Evolutionary conservation across 768 basidiomycete species (phyloP), one percentile per base, ranked within the genome.

Genomic region (Cystobasidium onofrii): DNA sequence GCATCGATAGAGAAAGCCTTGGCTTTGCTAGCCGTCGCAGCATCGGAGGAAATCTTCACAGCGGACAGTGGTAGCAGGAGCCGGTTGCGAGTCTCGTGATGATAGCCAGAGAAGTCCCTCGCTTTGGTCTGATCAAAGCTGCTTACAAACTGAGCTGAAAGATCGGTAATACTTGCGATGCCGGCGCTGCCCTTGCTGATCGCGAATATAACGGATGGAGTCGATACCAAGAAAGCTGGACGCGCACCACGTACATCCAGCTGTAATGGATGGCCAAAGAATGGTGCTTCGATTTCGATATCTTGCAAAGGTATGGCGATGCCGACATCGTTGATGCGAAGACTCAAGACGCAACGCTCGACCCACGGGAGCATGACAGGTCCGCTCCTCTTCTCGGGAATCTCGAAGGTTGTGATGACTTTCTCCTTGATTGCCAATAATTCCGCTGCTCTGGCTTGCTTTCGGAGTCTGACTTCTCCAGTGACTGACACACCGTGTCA

Each of bases 191-290:
- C 90, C 29, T 86, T 86, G 76, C 88, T 85, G 9, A 88, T 86
- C 43, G 83, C 84, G 80, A 96, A 95, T 63, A 84, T 83, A 67
- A 96, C 84, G 0, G 88, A 86, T 74, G 86, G 86, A 69, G 96
- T 86, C 1, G 92, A 89, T 78, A 93, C 89, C 27, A 98, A 81
- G 81, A 98, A 90, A 0, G 94, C 94, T 9, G 87, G 87, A 81
- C 71, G 79, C 79, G 66, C 82, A 83, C n/a, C n/a, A n/a, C 63
- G 81, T 55, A 80, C 27, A 76, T 74, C 17, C 67, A 85, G 2
- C 36, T 46, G 23, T 23, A 61, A 20, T 6, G n/a, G 52, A 7
- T 31, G 65, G 29, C 12, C 67, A 27, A 25, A 70, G 34, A 63
- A 61, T 23, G 77, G 78, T 27, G 71, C 73, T 20, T 77, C 86